Evolutionary conservation across 495 filamentous ascomycete species (phyloP), one percentile per base, ranked within the genome.

Genomic region (Hypoxylon perforatum): DNA sequence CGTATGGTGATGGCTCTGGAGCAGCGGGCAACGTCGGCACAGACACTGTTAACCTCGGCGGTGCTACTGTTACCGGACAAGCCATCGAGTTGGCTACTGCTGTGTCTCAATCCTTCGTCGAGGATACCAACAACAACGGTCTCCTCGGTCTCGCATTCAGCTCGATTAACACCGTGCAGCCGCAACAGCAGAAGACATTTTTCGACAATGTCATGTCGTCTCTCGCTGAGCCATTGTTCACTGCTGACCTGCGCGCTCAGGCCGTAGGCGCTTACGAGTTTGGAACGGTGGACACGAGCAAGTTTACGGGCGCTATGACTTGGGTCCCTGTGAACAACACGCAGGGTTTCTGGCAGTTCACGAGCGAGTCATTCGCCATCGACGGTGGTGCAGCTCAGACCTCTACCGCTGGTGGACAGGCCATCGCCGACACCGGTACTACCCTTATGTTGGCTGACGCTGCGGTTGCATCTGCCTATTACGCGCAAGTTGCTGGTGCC

Each of bases 111-210:
- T 82, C 85, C 6, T 94, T 96, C 73, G 74, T 88, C 30, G 69
- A 85, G 22, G 87, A 90, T 63, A 84, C 78, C 9, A 64, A 77
- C 39, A 87, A 82, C 52, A 88, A 92, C 69, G 92, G 92, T n/a
- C 82, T 96, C 3, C 79, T 95, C 21, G 92, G 92, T 23, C 84
- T 95, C 19, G 90, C 86, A 14, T 96, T 93, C 75, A 87, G 84
- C 65, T 81, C 77, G 17, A 82, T 94, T 77, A 96, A 93, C 79
- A 89, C 85, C 28, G 86, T 95, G 39, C 74, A 84, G 50, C 90
- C 91, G 0, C 73, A 81, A 12, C 80, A 79, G 63, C 89, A 92
- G 72, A 87, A 87, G 70, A 95, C 92, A 23, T 95, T 93, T 76
- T 94, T 95, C 75, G 91, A 92, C 59, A 94, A 92, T 71, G 79